Conservation (phyloP, 768 basidiomycete species). For the Xerocomus spinulosus region DNA sequence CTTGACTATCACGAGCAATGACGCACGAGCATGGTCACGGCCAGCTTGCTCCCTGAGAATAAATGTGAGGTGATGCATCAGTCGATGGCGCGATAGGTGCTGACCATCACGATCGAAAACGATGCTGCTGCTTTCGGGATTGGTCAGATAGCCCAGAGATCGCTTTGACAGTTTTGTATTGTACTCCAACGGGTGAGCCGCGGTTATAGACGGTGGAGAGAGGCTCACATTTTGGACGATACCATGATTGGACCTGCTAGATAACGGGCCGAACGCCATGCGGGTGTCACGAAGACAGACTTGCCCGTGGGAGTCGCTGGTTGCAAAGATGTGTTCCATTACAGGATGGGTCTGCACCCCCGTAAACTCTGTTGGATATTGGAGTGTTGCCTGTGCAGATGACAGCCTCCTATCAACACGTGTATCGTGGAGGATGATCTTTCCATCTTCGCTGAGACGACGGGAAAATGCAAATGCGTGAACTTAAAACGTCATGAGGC, state of each 20-base stretch:
- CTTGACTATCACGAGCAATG: neutral
- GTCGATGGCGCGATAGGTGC: constrained; percentile 5
- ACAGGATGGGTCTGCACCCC: constrained; percentile 63
- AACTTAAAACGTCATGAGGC: constrained; percentile 15
- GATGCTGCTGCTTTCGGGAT: constrained; percentile 67
- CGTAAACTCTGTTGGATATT: constrained; percentile 53
- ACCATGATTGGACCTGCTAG: constrained; percentile 43
- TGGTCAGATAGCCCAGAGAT: constrained; percentile 37
- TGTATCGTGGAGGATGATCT: constrained; percentile 57
- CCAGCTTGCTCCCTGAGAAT: constrained; percentile 52
- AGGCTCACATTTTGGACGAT: constrained; percentile 40
- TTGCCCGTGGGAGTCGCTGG: constrained; percentile 52
- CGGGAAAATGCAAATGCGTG: constrained; percentile 11
- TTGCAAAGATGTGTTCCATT: constrained; percentile 66
- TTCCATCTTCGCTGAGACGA: constrained; percentile 61
- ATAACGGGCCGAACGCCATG: constrained; percentile 64
- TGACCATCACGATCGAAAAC: constrained; percentile 64
- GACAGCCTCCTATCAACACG: constrained; percentile 36
- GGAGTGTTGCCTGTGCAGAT: constrained; percentile 48
- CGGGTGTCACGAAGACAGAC: constrained; percentile 67
- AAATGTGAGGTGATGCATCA: neutral
- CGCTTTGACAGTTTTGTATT: constrained; percentile 44
- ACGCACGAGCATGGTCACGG: constrained; percentile 63
- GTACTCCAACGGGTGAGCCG: constrained; percentile 33
- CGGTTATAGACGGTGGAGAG: constrained; percentile 3